Evolutionary conservation across 2,329 filamentous ascomycete genomes (phyloP).

Genomic region (Neofusicoccum cordaticola): DNA sequence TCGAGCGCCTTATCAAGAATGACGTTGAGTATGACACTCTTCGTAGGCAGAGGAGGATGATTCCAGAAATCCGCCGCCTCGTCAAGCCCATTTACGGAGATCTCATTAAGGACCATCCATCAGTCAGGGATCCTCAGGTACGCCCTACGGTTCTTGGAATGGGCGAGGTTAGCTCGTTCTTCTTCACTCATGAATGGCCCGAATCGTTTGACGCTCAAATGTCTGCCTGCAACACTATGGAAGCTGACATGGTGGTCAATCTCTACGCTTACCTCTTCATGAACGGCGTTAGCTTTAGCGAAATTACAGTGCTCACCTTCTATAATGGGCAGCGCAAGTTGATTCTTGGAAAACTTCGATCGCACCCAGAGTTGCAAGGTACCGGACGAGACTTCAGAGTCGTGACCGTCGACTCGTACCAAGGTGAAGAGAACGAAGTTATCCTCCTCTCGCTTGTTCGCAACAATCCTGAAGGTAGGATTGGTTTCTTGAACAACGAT

Average conservation of each 20-base stretch:
- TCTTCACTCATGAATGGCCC: conserved; percentile 63
- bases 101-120: conserved; percentile 56
- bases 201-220: conserved; percentile 63
- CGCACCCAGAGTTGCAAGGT: conserved; percentile 40
- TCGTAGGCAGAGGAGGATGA: conserved; percentile 69
- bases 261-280: conserved; percentile 70
- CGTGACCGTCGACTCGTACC: conserved; percentile 82
- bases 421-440: conserved; percentile 86
- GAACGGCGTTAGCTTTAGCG: conserved; percentile 58
- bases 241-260: conserved; percentile 72
- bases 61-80: conserved; percentile 63
- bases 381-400: conserved; percentile 55
- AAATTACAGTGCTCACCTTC: conserved; percentile 81
- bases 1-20: conserved; percentile 72
- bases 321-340: conserved; percentile 79
- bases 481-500: conserved; percentile 71
- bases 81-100: conserved; percentile 61
- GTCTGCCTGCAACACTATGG: conserved; percentile 66
- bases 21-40: conserved; percentile 63
- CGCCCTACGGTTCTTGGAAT: conserved; percentile 60
- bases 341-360: conserved; percentile 52
- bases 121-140: conserved; percentile 46
- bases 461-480: conserved; percentile 55
- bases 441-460: conserved; percentile 78
- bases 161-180: conserved; percentile 59